Base-by-base conservation (phyloP, 352 stramenopile species). In the Phytophthora foliorum region DNA sequence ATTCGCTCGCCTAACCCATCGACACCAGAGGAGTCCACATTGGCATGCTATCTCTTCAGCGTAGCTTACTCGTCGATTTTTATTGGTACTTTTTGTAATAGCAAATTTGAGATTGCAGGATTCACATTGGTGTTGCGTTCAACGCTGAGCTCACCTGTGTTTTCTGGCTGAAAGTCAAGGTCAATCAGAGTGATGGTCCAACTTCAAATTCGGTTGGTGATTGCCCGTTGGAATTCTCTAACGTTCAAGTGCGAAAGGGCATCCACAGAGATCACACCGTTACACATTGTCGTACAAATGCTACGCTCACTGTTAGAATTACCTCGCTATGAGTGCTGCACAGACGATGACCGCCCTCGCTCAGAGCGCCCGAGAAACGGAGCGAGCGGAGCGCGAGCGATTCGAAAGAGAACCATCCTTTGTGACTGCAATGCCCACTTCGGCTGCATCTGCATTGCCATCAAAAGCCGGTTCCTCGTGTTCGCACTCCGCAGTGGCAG, bases 281-380 rank as follows among this genome's bases (percentile, higher is more conserved):
- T 38, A 65, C 9, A 25, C 36, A 52, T 31, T 16, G n/a, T 4
- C 4, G n/a, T 24, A 24, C 4, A 45, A 24, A 25, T 10, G 3
- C 2, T 24, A 19, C 8, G 17, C 41, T 48, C 50, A 67, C 10
- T 64, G 22, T 31, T 34, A n/a, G 19, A 44, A 41, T 51, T 65
- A 5, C 1, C 41, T 19, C 49, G 22, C 27, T 2, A 68, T 76
- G 50, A 81, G 49, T 60, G 73, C 80, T 1, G 73, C 73, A 3
- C 59, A 69, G 24, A 74, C 45, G 11, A 72, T 89, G 67, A 51
- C 52, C 22, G 53, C 59, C 4, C 32, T 89, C 4, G 81, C 81
- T 0, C 59, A 78, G 22, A 71, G 44, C 19, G 76, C 76, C 21
- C 58, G 67, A 17, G 51, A 81, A 55, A 61, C 42, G 3, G 76